phyloP scores from a whole-genome alignment of 2,329 filamentous ascomycete species.

The Alternaria solani region DNA sequence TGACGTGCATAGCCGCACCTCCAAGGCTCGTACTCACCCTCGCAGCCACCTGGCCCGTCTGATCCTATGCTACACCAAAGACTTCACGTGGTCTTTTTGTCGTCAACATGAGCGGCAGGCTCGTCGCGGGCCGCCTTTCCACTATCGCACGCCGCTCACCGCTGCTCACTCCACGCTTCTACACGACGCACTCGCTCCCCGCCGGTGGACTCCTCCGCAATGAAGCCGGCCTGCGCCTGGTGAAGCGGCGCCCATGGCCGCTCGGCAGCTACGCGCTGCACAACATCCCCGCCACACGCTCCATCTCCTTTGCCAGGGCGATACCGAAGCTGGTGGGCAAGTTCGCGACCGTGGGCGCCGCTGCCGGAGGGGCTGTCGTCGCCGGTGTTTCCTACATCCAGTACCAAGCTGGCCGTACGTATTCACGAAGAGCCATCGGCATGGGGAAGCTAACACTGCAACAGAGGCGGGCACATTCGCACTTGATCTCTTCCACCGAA shows the following conservation, averaged over 20 bases:
- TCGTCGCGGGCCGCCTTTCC: conserved; percentile 76
- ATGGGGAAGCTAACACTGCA: conserved; percentile 51
- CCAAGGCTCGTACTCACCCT: conserved; percentile 8
- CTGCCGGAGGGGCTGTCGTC: conserved; percentile 88
- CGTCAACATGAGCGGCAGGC: conserved; percentile 72
- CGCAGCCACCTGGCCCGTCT: conserved; percentile 7
- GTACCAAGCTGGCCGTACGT: conserved; percentile 89
- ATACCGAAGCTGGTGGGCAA: conserved; percentile 92
- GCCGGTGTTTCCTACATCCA: conserved; percentile 91
- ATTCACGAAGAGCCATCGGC: neutral
- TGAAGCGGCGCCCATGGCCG: conserved; percentile 73
- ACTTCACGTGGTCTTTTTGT: conserved; percentile 16
- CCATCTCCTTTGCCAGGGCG: conserved; percentile 71
- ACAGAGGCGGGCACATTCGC: conserved; percentile 78
- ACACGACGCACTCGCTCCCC: conserved; percentile 43
- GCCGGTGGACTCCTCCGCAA: conserved; percentile 51
- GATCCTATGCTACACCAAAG: conserved; percentile 29
- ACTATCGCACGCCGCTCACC: conserved; percentile 70
- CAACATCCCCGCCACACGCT: conserved; percentile 72
- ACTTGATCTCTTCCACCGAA: conserved; percentile 76
- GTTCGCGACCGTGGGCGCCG: conserved; percentile 84
- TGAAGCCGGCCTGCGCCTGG: conserved; percentile 44
- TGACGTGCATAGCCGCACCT: conserved; percentile 27
- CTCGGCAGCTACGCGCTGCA: conserved; percentile 80
- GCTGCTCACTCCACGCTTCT: conserved; percentile 66